Percentiles rank a stretch among this genome's conserved stretches.
These are phyloP conservation scores for Arbutus unedo DNA, from an alignment of 148 eudicot species.

Conservation along the genomic window DNA sequence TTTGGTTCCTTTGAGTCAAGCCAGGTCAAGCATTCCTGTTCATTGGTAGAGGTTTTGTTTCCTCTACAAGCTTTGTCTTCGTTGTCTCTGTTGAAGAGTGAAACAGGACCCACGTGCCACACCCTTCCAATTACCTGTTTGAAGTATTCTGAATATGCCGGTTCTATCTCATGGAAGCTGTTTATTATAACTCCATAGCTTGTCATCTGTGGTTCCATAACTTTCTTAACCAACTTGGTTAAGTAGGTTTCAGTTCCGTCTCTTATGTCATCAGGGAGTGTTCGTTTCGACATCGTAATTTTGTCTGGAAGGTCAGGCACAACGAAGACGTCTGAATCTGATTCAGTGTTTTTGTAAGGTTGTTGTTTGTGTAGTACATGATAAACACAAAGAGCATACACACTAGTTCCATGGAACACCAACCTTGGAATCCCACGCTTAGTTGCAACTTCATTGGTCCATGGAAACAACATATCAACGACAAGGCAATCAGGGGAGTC, in stretches of 20 bases:
- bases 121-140: background rate
- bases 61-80: slow-evolving; percentile 18
- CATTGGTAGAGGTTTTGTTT: background rate
- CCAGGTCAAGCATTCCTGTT: slow-evolving; percentile 18
- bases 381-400: slow-evolving; percentile 3
- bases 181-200: slow-evolving; percentile 14
- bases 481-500: slow-evolving; percentile 22
- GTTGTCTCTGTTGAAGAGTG: slow-evolving; percentile 15
- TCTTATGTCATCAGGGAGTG: background rate
- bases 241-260: background rate
- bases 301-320: slow-evolving; percentile 15
- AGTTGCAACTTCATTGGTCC: slow-evolving; percentile 12
- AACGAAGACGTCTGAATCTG: background rate
- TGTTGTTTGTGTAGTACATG: background rate
- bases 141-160: slow-evolving; percentile 15
- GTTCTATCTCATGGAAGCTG: slow-evolving; percentile 24
- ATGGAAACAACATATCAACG: slow-evolving; percentile 8
- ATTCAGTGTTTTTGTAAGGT: slow-evolving; percentile 11
- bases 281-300: slow-evolving; percentile 8
- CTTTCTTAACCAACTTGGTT: background rate
- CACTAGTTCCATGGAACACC: slow-evolving; percentile 8
- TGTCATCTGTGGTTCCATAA: background rate
- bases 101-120: slow-evolving; percentile 21
- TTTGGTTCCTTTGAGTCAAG: slow-evolving; percentile 23
- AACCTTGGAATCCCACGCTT: slow-evolving; percentile 16